Conservation (phyloP, 1,139 yeast genomes). For the Diutina neorugosa region DNA sequence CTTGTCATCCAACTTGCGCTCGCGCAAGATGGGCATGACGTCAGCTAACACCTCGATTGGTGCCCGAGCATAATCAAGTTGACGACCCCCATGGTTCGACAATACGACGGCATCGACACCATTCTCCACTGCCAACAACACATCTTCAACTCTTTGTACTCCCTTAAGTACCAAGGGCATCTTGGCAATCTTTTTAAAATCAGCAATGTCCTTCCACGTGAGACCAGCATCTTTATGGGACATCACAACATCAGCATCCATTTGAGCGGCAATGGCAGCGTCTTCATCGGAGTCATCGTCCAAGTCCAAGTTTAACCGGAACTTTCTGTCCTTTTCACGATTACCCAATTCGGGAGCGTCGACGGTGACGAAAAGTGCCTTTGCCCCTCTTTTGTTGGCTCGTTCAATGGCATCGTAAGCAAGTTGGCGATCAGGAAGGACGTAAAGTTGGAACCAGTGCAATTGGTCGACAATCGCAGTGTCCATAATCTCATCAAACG, state of each 20-base stretch:
- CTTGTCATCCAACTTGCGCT: slow-evolving; percentile 32
- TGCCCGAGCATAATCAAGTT: slow-evolving; percentile 53
- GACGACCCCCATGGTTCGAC: slow-evolving; percentile 71
- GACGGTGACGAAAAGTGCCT: slow-evolving; percentile 17
- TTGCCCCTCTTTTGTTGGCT: slow-evolving; percentile 15
- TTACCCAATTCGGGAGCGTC: slow-evolving; percentile 17
- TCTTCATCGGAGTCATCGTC: slow-evolving; percentile 4
- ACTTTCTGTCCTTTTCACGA: slow-evolving; percentile 16
- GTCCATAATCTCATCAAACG: slow-evolving; percentile 62
- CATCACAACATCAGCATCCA: slow-evolving; percentile 5
- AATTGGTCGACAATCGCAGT: slow-evolving; percentile 39
- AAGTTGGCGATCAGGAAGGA: slow-evolving; percentile 42
- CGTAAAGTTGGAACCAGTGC: slow-evolving; percentile 78
- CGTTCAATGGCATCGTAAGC: slow-evolving; percentile 12
- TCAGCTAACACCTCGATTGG: slow-evolving; percentile 61
- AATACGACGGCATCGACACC: slow-evolving; percentile 55
- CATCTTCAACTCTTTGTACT: slow-evolving; percentile 59
- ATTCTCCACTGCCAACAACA: slow-evolving; percentile 45
- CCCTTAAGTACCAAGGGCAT: slow-evolving; percentile 64
- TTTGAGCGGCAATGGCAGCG: slow-evolving; percentile 2
- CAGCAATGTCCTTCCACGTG: slow-evolving; percentile 39
- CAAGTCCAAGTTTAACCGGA: slow-evolving; percentile 6
- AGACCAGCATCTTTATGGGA: slow-evolving; percentile 7
- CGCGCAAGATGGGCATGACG: slow-evolving; percentile 41
- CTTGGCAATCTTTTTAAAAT: slow-evolving; percentile 46